A percentile compares a stretch with the other conserved stretches of the same genome.
phyloP scores from a whole-genome alignment of 139 green algal genomes.

The Tetradesmus lagerheimii region DNA sequence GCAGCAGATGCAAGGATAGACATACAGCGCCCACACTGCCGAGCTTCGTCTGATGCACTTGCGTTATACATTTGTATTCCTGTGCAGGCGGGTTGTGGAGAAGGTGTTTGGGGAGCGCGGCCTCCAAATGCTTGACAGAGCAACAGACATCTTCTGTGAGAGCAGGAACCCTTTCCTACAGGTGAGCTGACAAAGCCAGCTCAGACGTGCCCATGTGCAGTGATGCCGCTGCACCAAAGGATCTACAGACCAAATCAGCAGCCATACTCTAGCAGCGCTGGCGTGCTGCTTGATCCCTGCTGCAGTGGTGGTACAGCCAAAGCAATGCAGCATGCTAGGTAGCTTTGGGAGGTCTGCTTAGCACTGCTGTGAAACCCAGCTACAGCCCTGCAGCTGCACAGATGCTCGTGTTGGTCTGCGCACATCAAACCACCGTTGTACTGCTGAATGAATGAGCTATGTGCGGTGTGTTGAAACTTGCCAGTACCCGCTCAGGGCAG shows the following conservation, averaged over 20 bases:
- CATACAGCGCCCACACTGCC: slow-evolving; percentile 21
- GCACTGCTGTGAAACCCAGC: no score
- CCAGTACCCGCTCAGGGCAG: no score
- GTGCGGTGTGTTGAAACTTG: no score
- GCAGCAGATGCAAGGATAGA: background rate
- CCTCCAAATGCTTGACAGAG: slow-evolving; percentile 22
- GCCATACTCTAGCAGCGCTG: background rate
- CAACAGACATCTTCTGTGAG: slow-evolving; percentile 55
- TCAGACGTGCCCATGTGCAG: background rate
- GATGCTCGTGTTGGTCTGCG: no score
- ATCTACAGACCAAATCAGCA: background rate
- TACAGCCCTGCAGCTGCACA: no score
- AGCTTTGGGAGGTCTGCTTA: no score
- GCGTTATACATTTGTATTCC: background rate
- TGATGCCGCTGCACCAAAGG: no score
- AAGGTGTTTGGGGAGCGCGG: slow-evolving; percentile 30
- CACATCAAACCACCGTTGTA: no score
- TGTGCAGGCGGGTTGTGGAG: slow-evolving; percentile 29
- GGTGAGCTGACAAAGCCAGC: slow-evolving; percentile 15
- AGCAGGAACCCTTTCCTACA: slow-evolving; percentile 59
- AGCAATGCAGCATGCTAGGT: background rate
- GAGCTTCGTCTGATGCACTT: slow-evolving; percentile 14
- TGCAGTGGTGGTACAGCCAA: background rate
- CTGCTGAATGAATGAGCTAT: no score
- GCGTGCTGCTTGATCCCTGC: background rate